phyloP scores from a whole-genome alignment of 306 rosid genomes.

The Cicer chorassanicum region DNA sequence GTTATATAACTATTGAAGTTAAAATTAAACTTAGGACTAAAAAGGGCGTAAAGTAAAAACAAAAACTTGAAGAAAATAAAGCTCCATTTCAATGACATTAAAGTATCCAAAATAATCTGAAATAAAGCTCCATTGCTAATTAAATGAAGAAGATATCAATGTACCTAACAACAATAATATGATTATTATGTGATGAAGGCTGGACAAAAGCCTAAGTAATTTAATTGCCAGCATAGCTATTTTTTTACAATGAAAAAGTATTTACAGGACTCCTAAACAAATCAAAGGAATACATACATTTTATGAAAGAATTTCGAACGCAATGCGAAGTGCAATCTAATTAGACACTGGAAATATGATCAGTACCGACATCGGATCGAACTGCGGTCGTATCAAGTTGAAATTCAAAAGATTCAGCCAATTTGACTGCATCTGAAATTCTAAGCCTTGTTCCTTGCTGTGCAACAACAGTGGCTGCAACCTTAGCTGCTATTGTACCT shows the following conservation, averaged over 20 bases:
- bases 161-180: not conserved
- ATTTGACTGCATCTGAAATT: conserved; percentile 75
- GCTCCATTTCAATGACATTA: not conserved
- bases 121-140: not conserved
- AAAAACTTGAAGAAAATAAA: not conserved
- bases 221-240: conserved; percentile 38
- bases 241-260: conserved; percentile 35
- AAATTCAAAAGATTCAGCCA: conserved; percentile 68
- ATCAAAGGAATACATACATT: conserved; percentile 44
- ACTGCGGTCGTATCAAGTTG: conserved; percentile 46
- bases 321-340: conserved; percentile 34
- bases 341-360: conserved; percentile 74
- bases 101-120: no score
- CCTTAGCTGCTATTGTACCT: conserved; percentile 79
- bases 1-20: not conserved
- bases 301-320: conserved; percentile 46
- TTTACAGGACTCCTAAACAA: conserved; percentile 42
- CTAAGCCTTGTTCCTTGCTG: conserved; percentile 92
- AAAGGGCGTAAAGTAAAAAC: not conserved
- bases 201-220: conserved; percentile 28
- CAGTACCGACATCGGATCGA: conserved; percentile 68
- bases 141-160: not conserved
- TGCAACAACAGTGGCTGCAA: conserved; percentile 90
- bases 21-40: not conserved
- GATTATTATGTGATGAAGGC: not conserved